These are phyloP conservation scores for Cyberlindnera sargentensis DNA, from an alignment of 805 yeast species.

Conservation along the genomic window DNA sequence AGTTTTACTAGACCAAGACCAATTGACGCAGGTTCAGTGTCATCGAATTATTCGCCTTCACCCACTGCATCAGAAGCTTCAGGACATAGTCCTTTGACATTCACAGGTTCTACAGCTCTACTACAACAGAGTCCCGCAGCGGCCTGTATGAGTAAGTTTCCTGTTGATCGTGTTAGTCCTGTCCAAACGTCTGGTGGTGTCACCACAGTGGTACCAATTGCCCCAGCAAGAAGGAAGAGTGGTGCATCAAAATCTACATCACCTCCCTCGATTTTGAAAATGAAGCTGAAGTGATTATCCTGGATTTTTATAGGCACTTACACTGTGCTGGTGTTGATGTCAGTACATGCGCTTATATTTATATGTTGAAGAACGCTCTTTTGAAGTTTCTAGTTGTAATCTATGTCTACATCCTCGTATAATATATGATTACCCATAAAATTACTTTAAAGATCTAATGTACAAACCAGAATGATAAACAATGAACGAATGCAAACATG, in stretches of 20 bases:
- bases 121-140: conserved; percentile 13
- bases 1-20: conserved; percentile 19
- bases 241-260: no score
- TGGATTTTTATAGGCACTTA: no score
- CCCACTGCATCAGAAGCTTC: conserved; percentile 22
- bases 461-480: conserved; percentile 2
- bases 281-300: no score
- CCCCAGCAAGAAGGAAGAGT: no score
- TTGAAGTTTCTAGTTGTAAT: no score
- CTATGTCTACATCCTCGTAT: no score
- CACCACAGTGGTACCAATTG: no score
- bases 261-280: no score
- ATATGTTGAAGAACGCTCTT: no score
- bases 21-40: conserved; percentile 10
- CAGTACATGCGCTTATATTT: no score
- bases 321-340: no score
- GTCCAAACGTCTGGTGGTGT: no score
- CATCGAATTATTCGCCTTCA: conserved; percentile 18
- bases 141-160: conserved; percentile 8
- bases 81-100: conserved; percentile 17
- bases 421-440: background rate
- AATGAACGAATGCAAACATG: background rate
- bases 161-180: background rate
- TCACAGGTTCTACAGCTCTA: conserved; percentile 1
- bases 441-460: background rate